Evolutionary conservation across 2,329 filamentous ascomycete species (phyloP).

Genomic region (Diaporthe batatas): DNA sequence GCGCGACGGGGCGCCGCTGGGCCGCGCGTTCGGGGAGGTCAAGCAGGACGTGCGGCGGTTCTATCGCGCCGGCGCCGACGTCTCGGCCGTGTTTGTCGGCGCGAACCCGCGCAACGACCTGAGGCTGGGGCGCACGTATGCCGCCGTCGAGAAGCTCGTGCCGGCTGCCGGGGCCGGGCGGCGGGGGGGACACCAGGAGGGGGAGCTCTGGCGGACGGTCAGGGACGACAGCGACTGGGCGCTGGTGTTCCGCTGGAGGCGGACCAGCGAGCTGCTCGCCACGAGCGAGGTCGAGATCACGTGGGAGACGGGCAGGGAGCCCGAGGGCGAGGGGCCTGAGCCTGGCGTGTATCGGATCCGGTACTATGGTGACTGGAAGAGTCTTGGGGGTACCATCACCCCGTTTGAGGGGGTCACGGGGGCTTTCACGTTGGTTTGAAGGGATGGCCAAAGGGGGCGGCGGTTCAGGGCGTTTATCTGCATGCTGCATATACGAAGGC

Average conservation of each 20-base stretch:
- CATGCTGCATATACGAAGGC: not conserved
- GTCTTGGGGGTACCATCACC: constrained; percentile 69
- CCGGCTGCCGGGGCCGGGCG: not conserved
- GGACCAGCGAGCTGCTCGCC: constrained; percentile 76
- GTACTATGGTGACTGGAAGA: constrained; percentile 89
- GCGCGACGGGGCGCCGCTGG: constrained; percentile 75
- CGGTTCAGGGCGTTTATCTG: not conserved
- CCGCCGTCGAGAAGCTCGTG: constrained; percentile 75
- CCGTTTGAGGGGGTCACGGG: constrained; percentile 78
- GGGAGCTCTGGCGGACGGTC: constrained; percentile 72
- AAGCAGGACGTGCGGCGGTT: constrained; percentile 64
- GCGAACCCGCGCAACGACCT: constrained; percentile 94
- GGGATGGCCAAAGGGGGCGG: too few species aligned
- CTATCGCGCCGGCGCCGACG: constrained; percentile 72
- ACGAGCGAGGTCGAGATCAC: constrained; percentile 82
- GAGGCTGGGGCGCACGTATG: constrained; percentile 81
- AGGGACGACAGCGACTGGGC: constrained; percentile 86
- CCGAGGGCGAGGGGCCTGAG: constrained; percentile 74
- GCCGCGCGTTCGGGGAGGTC: constrained; percentile 79
- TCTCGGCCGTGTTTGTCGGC: constrained; percentile 80
- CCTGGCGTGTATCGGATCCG: constrained; percentile 83
- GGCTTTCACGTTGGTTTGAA: constrained; percentile 59
- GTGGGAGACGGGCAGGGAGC: constrained; percentile 80
- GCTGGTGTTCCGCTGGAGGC: constrained; percentile 83
- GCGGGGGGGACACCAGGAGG: not conserved